phyloP scores from a whole-genome alignment of 2,329 filamentous ascomycete species.

The Ophiognomonia clavigignenti-juglandacearum region DNA sequence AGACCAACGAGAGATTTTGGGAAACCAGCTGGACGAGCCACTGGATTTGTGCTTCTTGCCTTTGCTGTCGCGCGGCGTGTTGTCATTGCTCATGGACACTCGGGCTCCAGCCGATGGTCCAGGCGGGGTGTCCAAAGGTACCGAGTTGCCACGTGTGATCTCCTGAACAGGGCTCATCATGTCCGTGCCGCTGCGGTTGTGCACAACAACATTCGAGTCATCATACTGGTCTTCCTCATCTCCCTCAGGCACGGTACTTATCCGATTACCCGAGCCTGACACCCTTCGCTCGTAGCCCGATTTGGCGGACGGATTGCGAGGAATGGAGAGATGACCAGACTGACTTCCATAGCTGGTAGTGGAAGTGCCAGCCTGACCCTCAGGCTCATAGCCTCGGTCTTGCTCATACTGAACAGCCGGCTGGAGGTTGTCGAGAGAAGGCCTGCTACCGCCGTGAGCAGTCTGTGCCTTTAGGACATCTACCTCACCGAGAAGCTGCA shows the following conservation, averaged over 20 bases:
- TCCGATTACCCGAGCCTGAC: slow-evolving; percentile 63
- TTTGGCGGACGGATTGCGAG: slow-evolving; percentile 39
- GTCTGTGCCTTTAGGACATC: slow-evolving; percentile 70
- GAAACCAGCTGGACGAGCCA: slow-evolving; percentile 72
- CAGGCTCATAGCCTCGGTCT: slow-evolving; percentile 74
- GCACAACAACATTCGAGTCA: slow-evolving; percentile 15
- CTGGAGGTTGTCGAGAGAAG: slow-evolving; percentile 66
- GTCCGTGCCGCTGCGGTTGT: slow-evolving; percentile 39
- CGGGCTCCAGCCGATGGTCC: slow-evolving; percentile 36
- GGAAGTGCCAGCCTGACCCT: slow-evolving; percentile 72
- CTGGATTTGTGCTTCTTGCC: slow-evolving; percentile 85
- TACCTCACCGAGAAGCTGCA: slow-evolving; percentile 87
- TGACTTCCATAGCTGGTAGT: slow-evolving; percentile 68
- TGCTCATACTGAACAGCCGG: slow-evolving; percentile 61
- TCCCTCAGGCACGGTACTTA: slow-evolving; percentile 83
- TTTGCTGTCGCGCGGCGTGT: slow-evolving; percentile 72
- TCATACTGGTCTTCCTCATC: slow-evolving; percentile 55
- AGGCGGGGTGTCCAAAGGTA: slow-evolving; percentile 55
- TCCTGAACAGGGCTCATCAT: slow-evolving; percentile 59
- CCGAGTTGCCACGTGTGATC: slow-evolving; percentile 45
- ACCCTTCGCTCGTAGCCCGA: slow-evolving; percentile 50
- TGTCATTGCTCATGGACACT: slow-evolving; percentile 64
- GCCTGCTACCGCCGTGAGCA: slow-evolving; percentile 41
- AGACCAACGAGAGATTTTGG: slow-evolving; percentile 95
- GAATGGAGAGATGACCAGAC: slow-evolving; percentile 69